Evolutionary conservation across 164 flowering plant species (phyloP).

Genomic region (Magnolia changhungtana): DNA sequence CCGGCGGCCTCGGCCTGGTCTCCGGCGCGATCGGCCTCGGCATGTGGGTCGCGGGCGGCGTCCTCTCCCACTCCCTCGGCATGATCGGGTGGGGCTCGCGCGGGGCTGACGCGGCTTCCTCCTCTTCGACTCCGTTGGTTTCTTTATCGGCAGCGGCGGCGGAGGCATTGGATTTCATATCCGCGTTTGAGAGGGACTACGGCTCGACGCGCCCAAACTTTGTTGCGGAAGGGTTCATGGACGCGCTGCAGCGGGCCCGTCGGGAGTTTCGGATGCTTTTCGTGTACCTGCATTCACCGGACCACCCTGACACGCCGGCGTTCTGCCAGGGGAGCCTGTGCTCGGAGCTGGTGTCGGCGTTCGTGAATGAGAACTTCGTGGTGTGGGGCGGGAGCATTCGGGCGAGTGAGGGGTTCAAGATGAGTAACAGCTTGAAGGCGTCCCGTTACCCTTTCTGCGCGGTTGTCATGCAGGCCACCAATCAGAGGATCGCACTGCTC

Average conservation of each 20-base stretch:
- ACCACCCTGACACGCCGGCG: slow-evolving; percentile 77
- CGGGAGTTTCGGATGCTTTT: slow-evolving; percentile 68
- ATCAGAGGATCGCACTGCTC: slow-evolving; percentile 86
- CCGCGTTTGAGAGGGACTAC: slow-evolving; percentile 72
- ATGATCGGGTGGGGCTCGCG: slow-evolving; percentile 48
- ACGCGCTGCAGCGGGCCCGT: slow-evolving; percentile 80
- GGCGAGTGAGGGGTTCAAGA: slow-evolving; percentile 94
- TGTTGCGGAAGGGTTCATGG: slow-evolving; percentile 79
- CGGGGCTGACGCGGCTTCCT: slow-evolving; percentile 22
- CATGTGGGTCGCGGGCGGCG: slow-evolving; percentile 82
- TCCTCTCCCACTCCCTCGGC: slow-evolving; percentile 61
- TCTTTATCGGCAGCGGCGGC: slow-evolving; percentile 52
- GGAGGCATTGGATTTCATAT: slow-evolving; percentile 66
- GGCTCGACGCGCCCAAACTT: slow-evolving; percentile 67
- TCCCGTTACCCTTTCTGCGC: slow-evolving; percentile 91
- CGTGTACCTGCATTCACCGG: slow-evolving; percentile 94
- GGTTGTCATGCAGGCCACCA: slow-evolving; percentile 83
- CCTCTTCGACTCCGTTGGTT: slow-evolving; percentile 40
- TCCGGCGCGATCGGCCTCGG: slow-evolving; percentile 89
- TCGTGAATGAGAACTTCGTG: slow-evolving; percentile 90
- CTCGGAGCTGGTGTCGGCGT: slow-evolving; percentile 51
- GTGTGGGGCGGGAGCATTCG: slow-evolving; percentile 94
- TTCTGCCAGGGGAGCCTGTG: slow-evolving; percentile 78
- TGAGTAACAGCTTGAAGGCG: slow-evolving; percentile 97
- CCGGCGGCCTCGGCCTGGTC: slow-evolving; percentile 76